These are phyloP conservation scores for Eimeria falciformis DNA, from an alignment of 169 alveolate species.

Conservation along the genomic window DNA sequence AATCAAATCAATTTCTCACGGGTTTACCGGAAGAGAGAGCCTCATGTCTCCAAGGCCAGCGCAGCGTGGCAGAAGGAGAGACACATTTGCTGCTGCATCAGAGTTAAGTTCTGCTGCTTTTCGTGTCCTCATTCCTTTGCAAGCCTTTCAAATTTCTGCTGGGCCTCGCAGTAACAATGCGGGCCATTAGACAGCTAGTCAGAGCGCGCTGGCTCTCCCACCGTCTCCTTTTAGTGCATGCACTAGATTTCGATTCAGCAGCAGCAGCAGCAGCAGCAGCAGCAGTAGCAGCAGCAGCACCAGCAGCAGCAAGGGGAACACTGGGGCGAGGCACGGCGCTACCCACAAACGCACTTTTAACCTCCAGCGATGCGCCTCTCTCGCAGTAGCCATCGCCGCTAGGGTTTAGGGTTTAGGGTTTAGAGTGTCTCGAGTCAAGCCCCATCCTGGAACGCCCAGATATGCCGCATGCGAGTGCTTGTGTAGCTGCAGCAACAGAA, in stretches of 20 bases:
- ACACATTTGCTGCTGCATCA: neutral
- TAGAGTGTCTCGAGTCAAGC: no score
- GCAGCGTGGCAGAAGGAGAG: no score
- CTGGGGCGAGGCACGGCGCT: neutral
- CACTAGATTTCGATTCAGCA: neutral
- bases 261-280: slow-evolving; percentile 26
- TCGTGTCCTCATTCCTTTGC: neutral
- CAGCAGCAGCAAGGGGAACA: neutral
- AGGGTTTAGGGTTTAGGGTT: no score
- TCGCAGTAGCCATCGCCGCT: no score
- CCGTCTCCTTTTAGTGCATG: no score
- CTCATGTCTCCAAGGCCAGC: no score
- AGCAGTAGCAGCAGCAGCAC: neutral
- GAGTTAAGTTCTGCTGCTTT: neutral
- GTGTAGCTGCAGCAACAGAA: neutral
- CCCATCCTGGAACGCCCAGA: no score
- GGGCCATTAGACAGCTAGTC: neutral
- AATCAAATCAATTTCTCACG: no score
- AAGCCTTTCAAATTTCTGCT: neutral
- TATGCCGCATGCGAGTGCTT: neutral
- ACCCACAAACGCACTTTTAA: no score
- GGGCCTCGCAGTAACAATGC: neutral
- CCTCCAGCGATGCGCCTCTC: no score
- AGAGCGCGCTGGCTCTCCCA: neutral
- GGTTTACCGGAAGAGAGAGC: no score